Evolutionary conservation across 2,329 filamentous ascomycete species (phyloP), one percentile per base, ranked within the genome.

Genomic region (Aspergillus persii): DNA sequence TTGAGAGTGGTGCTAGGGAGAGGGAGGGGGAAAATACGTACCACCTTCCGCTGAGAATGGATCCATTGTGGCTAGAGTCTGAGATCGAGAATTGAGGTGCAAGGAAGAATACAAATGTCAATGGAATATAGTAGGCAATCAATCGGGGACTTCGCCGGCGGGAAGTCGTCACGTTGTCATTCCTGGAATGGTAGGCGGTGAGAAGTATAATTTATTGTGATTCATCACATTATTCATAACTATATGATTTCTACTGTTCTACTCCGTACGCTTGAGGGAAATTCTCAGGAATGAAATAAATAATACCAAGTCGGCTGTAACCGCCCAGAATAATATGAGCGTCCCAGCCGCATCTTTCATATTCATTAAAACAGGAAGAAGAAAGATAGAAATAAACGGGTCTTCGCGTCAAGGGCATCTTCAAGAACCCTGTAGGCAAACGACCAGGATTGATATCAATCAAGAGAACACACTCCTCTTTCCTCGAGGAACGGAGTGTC

Each of bases 11-110:
- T 39, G 30, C 36, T 55, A 31, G 11, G 15, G 27, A 9, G 26
- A 33, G 27, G 31, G 12, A 36, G 15, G 11, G 27, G 46, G 39
- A 15, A 7, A 4, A 12, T 26, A 60, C 75, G 65, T 75, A 84
- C 84, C 84, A 77, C 85, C 85, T 76, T 88, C 86, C 65, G 84
- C 78, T 59, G 84, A 86, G 72, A 87, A 88, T 50, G 85, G 85
- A 75, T 88, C 86, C 83, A 86, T 86, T 67, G 70, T 79, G 59
- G 31, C 30, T 61, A 54, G 55, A 11, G 31, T 26, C 18, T 29
- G 8, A 12, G 50, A 41, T 15, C 7, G 27, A 3, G 26, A 44
- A 59, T 54, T 33, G 31, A 48, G 26, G 33, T 31, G 12, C 11
- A 36, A 39, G 36, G 26, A 9, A n/a, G 9, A 41, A 41, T n/a